Evolutionary conservation across 208 protist genomes (phyloP).

Genomic region (Crithidia brevicula): DNA sequence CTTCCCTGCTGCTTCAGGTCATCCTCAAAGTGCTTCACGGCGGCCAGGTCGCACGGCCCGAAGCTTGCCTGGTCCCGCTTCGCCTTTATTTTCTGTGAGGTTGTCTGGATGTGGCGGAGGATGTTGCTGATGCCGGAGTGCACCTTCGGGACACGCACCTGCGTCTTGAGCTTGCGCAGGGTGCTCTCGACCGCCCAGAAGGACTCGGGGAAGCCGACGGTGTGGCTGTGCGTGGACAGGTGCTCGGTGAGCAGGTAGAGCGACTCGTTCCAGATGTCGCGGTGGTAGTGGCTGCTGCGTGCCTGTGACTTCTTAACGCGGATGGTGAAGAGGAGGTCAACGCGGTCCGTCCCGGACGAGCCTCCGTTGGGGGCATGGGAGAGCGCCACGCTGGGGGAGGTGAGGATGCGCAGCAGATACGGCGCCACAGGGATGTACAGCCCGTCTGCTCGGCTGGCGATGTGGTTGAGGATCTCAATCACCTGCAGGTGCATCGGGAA

Average conservation of each 20-base stretch:
- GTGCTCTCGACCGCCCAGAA: slow-evolving; percentile 89
- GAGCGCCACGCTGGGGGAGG: slow-evolving; percentile 84
- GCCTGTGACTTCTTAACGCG: slow-evolving; percentile 91
- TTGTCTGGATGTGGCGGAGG: slow-evolving; percentile 81
- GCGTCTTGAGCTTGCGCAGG: slow-evolving; percentile 80
- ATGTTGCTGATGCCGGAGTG: slow-evolving; percentile 74
- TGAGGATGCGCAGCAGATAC: slow-evolving; percentile 93
- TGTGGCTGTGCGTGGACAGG: slow-evolving; percentile 82
- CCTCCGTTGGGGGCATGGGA: slow-evolving; percentile 35
- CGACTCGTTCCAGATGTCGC: slow-evolving; percentile 71
- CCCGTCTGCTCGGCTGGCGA: slow-evolving; percentile 80
- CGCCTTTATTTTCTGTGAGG: slow-evolving; percentile 60
- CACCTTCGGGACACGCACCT: slow-evolving; percentile 86
- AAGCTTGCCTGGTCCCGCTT: slow-evolving; percentile 78
- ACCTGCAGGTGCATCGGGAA: slow-evolving; percentile 96
- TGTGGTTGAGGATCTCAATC: slow-evolving; percentile 92
- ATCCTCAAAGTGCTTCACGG: slow-evolving; percentile 86
- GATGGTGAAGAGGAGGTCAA: slow-evolving; percentile 89
- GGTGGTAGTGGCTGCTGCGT: slow-evolving; percentile 74
- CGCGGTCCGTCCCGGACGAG: slow-evolving; percentile 45
- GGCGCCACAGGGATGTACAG: slow-evolving; percentile 94
- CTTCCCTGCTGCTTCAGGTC: slow-evolving; percentile 57
- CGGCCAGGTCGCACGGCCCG: slow-evolving; percentile 81
- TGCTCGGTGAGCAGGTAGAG: slow-evolving; percentile 92
- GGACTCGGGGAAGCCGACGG: slow-evolving; percentile 94